phyloP scores from a whole-genome alignment of 2,329 filamentous ascomycete genomes.

The Trichoderma harzianum region DNA sequence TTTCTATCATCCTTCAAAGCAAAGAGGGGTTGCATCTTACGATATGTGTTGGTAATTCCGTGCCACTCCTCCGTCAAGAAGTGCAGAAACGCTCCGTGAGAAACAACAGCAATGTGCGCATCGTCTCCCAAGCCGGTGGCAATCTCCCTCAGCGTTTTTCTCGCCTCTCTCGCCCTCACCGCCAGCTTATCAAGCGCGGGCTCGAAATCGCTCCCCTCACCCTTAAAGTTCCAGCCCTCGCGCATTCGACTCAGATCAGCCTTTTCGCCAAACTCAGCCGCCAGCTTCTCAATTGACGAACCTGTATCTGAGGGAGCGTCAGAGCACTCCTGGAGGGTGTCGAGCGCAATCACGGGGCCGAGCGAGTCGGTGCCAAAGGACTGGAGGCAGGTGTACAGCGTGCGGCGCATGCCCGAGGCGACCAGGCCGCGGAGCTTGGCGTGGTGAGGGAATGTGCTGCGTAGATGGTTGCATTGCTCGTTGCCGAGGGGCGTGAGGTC shows the following conservation, averaged over 20 bases:
- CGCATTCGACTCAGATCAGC: conserved; percentile 63
- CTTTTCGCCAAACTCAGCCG: conserved; percentile 55
- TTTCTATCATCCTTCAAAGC: background rate
- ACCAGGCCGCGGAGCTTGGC: conserved; percentile 65
- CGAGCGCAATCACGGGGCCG: conserved; percentile 60
- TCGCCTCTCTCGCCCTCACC: conserved; percentile 56
- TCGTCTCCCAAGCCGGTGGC: conserved; percentile 47
- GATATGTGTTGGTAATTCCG: conserved; percentile 40
- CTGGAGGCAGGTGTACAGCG: conserved; percentile 71
- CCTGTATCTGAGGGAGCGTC: conserved; percentile 75
- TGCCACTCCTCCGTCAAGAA: conserved; percentile 81
- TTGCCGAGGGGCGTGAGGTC: conserved; percentile 72
- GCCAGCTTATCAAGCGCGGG: conserved; percentile 53
- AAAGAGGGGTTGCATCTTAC: background rate
- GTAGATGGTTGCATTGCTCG: conserved; percentile 66
- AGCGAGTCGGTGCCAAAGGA: conserved; percentile 53
- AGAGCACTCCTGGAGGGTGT: conserved; percentile 75
- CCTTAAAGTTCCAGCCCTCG: conserved; percentile 70
- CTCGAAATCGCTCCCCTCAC: conserved; percentile 40
- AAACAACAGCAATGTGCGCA: conserved; percentile 69
- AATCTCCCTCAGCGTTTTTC: conserved; percentile 54
- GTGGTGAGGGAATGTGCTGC: conserved; percentile 61
- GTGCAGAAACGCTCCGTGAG: conserved; percentile 81
- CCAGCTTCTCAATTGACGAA: conserved; percentile 51
- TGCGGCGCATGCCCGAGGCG: conserved; percentile 76